phyloP scores from a whole-genome alignment of 2,329 filamentous ascomycete species.

The Zymoseptoria crescenta region DNA sequence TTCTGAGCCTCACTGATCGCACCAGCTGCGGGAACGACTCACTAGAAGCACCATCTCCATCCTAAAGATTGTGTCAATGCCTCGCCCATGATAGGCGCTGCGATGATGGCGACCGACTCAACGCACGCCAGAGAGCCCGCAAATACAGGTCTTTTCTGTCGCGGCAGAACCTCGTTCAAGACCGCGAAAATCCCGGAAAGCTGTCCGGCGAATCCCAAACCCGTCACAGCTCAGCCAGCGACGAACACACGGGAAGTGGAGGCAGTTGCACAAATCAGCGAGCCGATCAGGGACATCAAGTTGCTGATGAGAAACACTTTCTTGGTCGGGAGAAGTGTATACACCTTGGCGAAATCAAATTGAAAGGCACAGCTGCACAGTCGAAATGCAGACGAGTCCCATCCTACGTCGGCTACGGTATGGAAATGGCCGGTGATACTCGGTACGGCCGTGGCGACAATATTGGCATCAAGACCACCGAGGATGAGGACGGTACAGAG shows the following conservation, averaged over 20 bases:
- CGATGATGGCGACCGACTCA: constrained; percentile 22
- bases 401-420: constrained; percentile 38
- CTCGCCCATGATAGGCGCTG: constrained; percentile 30
- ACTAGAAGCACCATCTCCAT: constrained; percentile 31
- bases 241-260: constrained; percentile 24
- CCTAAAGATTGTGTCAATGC: constrained; percentile 27
- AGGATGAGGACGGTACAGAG: constrained; percentile 11
- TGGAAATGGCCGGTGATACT: constrained; percentile 42
- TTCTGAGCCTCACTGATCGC: neutral
- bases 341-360: constrained; percentile 25
- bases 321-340: constrained; percentile 29
- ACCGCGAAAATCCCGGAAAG: constrained; percentile 15
- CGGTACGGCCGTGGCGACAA: constrained; percentile 36
- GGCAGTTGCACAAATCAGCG: constrained; percentile 26
- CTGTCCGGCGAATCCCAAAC: constrained; percentile 21
- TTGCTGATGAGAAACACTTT: constrained; percentile 18
- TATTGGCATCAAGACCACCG: constrained; percentile 15
- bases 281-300: constrained; percentile 22
- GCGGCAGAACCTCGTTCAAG: constrained; percentile 17
- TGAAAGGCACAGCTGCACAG: constrained; percentile 15
- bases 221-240: constrained; percentile 27
- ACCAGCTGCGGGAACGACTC: neutral
- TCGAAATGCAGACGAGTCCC: constrained; percentile 30
- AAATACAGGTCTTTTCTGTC: constrained; percentile 24
- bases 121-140: constrained; percentile 21